Conservation (phyloP, 306 rosid species). For the barrel medic (Medicago truncatula) region DNA sequence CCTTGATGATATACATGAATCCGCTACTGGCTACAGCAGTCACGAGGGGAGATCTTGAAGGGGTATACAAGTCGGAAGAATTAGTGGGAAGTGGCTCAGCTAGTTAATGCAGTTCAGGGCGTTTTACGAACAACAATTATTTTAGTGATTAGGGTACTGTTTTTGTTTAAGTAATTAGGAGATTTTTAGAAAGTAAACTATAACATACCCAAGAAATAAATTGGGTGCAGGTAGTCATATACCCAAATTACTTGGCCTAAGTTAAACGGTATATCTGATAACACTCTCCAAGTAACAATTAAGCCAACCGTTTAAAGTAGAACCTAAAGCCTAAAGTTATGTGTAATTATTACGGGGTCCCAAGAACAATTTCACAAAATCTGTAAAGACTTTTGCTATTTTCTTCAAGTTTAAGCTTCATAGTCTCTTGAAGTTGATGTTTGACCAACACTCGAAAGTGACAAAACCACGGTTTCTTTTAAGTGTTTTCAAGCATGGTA, state of each 20-base stretch:
- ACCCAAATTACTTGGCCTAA: neutral
- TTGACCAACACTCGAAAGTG: neutral
- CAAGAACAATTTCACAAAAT: neutral
- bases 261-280: neutral
- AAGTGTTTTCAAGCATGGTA: neutral
- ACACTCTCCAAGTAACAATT: neutral
- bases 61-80: too few species aligned
- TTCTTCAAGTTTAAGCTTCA: neutral
- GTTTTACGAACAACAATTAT: too few species aligned
- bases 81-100: too few species aligned
- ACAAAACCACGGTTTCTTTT: neutral
- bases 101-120: too few species aligned
- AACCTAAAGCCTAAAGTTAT: constrained; percentile 2
- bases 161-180: neutral
- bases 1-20: too few species aligned
- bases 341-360: neutral
- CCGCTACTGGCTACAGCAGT: neutral
- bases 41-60: too few species aligned
- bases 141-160: too few species aligned
- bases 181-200: neutral
- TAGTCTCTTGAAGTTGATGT: neutral
- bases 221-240: neutral
- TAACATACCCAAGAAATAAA: neutral
- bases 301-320: neutral
- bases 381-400: neutral